Percentiles rank a stretch among this genome's conserved stretches.
Evolutionary conservation across 2,329 filamentous ascomycete species (phyloP).

Genomic region (Colletotrichum scovillei): DNA sequence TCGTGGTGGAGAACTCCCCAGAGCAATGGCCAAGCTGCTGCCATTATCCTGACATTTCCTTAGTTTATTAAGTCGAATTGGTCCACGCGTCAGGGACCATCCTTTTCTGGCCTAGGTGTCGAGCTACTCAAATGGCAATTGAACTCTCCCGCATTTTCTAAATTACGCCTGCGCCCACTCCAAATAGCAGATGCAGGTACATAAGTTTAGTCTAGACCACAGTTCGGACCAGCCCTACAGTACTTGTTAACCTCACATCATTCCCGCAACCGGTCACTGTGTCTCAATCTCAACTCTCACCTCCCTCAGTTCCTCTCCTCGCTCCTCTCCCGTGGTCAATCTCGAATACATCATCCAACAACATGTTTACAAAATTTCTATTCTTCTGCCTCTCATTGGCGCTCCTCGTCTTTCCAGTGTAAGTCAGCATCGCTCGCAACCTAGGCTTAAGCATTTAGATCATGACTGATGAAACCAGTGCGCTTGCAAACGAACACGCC

Average conservation of each 20-base stretch:
- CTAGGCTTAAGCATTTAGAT: neutral
- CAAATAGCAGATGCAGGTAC: neutral
- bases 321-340: no score
- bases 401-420: neutral
- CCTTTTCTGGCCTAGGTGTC: neutral
- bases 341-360: neutral
- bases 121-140: neutral
- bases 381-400: neutral
- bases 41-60: neutral
- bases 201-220: neutral
- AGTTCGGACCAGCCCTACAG: neutral
- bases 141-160: neutral
- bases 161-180: neutral
- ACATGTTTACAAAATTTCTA: neutral
- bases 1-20: neutral
- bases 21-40: neutral
- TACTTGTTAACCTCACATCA: neutral
- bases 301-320: neutral
- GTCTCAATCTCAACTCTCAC: neutral
- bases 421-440: neutral
- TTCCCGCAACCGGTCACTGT: neutral
- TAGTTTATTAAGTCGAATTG: neutral
- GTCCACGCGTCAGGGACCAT: neutral
- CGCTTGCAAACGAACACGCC: slow-evolving; percentile 3
- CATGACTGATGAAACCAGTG: neutral